Base-by-base conservation (phyloP, 495 filamentous ascomycete species). In the Oleoguttula mirabilis region DNA sequence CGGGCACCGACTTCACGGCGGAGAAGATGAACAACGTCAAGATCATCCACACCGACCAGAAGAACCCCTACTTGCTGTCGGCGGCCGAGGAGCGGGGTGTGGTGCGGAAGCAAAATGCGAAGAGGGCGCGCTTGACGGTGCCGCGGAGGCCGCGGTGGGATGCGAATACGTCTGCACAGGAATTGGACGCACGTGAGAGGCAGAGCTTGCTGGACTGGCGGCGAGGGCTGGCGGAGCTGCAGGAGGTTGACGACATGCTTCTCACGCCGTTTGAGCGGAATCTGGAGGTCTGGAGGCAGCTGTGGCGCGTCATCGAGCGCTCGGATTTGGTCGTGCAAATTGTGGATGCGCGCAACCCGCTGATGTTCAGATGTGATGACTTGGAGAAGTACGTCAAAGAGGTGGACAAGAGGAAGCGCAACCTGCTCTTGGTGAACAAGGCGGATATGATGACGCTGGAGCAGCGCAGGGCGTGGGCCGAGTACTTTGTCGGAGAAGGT, bases 251-350 rank as follows among this genome's bases (percentile, higher is more conserved):
- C 32, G 92, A 96, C 60, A 66, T 99, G 41, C 67, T 96, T 39
- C 92, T 99, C 87, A 99, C 92, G 1, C 92, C 92, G 0, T 99
- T 99, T 55, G 92, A 99, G 70, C 73, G 90, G 24, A 99, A 99
- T 61, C 51, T 99, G 45, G 92, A 99, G 60, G 88, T 99, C 36
- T 99, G 92, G 92, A 75, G 92, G 57, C 92, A 99, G 61, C 56
- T 99, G 52, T 99, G 92, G 92, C 75, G 92, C 64, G 92, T 99
- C 36, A 94, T 99, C 53, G 92, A 99, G 67, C 73, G 92, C 19
- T 94, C 84, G 7, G 90, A 99, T 61, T 65, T 99, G 19, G 75
- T 99, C 2, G 90, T 96, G 34, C 92, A 99, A 68, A 99, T 99
- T 66, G 92, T 96, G 48, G 92, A 99, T 67, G 92, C 92, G 4